Evolutionary conservation across 2,329 filamentous ascomycete species (phyloP), one percentile per base, ranked within the genome.

Genomic region (Microcera coccophila): DNA sequence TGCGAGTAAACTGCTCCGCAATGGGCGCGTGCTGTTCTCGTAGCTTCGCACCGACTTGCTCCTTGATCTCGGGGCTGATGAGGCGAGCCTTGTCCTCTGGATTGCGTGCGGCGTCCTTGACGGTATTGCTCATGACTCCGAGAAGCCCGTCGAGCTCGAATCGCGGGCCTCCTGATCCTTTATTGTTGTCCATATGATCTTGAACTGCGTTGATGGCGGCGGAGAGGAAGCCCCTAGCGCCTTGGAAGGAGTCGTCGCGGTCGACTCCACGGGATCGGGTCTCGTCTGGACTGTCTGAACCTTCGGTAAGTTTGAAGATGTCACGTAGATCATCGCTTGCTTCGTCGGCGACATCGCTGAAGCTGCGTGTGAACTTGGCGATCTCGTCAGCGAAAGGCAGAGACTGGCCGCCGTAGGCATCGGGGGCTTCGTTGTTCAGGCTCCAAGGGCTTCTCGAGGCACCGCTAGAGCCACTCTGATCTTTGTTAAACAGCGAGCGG

Each of bases 311-410:
- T 38, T 66, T 56, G 41, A 73, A 70, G 41, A 73, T 73, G 26
- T 71, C 68, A 3, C 65, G 60, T 37, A 73, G 20, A 34, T 73
- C 70, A 43, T 71, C 67, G 12, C 65, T 53, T 2, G 68, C 68
- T 20, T 63, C 68, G 31, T 67, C 67, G n/a, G 63, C 58, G 26
- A 71, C 61, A 41, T 63, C 61, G 45, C 53, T 55, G 51, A 73
- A 68, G 50, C 61, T 63, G 39, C 66, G 64, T 0, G 68, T 70
- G 39, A 73, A 53, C 41, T 54, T 60, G 15, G 66, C 63, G 42
- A 73, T 66, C 57, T 73, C 70, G 44, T 72, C 63, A 35, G 70
- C 70, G n/a, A 73, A 73, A 5, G 69, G 69, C 34, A 72, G 49
- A 3, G 66, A 68, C 50, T 64, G 62, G 39, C 56, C 48, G 29